Conservation (phyloP, 1,284 basidiomycete genomes). For the Volvariella volvacea region DNA sequence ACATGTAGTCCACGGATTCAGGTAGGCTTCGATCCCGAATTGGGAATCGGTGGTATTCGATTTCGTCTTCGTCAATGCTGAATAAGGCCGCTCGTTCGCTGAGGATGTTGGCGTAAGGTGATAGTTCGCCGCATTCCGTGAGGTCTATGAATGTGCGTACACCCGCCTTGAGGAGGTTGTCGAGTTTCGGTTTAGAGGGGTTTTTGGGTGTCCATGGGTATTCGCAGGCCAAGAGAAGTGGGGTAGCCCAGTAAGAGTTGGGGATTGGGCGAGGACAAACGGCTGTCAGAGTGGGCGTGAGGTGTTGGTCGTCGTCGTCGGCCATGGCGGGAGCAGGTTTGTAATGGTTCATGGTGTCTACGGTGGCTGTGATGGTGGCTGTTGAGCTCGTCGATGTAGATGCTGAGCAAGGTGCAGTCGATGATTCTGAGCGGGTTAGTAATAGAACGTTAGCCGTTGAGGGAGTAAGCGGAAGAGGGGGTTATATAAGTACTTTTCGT, state of each 20-base stretch:
- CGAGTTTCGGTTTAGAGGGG: slow-evolving; percentile 53
- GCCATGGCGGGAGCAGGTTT: not conserved
- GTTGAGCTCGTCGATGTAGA: too few species aligned
- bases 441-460: too few species aligned
- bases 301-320: not conserved
- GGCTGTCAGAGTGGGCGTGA: slow-evolving; percentile 10
- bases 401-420: too few species aligned
- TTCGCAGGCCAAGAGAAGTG: slow-evolving; percentile 65
- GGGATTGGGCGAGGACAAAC: slow-evolving; percentile 53
- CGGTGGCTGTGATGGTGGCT: not conserved
- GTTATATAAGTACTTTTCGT: too few species aligned
- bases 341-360: too few species aligned
- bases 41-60: slow-evolving; percentile 71
- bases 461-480: too few species aligned
- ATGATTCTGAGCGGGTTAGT: too few species aligned
- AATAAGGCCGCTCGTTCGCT: slow-evolving; percentile 43
- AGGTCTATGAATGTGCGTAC: slow-evolving; percentile 76
- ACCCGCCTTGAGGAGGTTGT: slow-evolving; percentile 59
- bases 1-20: slow-evolving; percentile 46
- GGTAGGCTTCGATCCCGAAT: slow-evolving; percentile 66
- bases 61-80: slow-evolving; percentile 41
- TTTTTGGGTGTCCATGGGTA: slow-evolving; percentile 65
- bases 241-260: slow-evolving; percentile 77
- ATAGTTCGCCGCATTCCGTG: slow-evolving; percentile 65
- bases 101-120: slow-evolving; percentile 55